phyloP scores from a whole-genome alignment of 2,329 filamentous ascomycete genomes.

The Ophiobolus disseminans region DNA sequence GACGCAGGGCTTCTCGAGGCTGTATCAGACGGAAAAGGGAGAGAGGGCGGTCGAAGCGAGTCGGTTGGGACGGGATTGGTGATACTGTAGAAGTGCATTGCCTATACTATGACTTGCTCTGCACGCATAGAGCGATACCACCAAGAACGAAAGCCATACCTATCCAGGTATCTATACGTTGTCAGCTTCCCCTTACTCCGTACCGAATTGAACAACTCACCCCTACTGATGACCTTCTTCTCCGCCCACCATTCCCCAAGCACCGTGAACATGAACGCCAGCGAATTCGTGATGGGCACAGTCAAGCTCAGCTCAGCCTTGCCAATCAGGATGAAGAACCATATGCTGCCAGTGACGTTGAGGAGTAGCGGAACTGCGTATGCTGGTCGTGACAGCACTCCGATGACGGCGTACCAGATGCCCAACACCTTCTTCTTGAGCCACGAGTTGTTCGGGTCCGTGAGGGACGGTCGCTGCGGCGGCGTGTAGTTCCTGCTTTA shows the following conservation, averaged over 20 bases:
- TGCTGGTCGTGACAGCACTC: constrained; percentile 78
- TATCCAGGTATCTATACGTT: constrained; percentile 73
- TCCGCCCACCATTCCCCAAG: constrained; percentile 95
- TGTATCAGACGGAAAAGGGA: constrained; percentile 52
- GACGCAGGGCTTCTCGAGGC: constrained; percentile 75
- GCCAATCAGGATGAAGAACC: constrained; percentile 95
- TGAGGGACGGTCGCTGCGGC: constrained; percentile 41
- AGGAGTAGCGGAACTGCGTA: constrained; percentile 86
- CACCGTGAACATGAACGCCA: constrained; percentile 96
- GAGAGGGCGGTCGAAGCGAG: constrained; percentile 7
- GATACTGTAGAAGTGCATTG: neutral
- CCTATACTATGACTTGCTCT: constrained; percentile 54
- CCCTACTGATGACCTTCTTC: constrained; percentile 83
- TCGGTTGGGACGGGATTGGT: constrained; percentile 24
- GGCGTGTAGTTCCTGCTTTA: constrained; percentile 68
- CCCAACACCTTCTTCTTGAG: constrained; percentile 68
- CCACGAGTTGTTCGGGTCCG: constrained; percentile 59
- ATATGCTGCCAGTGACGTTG: constrained; percentile 91
- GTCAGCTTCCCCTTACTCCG: constrained; percentile 12
- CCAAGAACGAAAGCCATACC: constrained; percentile 80
- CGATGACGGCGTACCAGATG: constrained; percentile 75
- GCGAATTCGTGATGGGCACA: constrained; percentile 91
- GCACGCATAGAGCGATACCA: constrained; percentile 84
- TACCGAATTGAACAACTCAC: constrained; percentile 57
- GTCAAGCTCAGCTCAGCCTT: constrained; percentile 91